Evolutionary conservation across 805 yeast species (phyloP).

Genomic region (Hanseniaspora thailandica): DNA sequence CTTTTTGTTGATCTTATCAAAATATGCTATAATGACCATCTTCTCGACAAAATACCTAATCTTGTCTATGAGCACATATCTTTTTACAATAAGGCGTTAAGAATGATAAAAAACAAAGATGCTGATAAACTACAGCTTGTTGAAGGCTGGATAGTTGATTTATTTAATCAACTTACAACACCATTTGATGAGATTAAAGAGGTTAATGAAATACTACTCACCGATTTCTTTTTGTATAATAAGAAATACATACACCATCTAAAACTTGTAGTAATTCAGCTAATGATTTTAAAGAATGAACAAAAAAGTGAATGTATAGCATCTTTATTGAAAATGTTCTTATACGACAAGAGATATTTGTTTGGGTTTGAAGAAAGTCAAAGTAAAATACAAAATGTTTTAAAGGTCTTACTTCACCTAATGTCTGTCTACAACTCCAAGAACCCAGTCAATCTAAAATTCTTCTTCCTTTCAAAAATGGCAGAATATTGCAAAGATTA

Average conservation of each 20-base stretch:
- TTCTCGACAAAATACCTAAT: neutral
- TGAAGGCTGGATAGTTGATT: constrained; percentile 1
- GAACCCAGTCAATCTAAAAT: neutral
- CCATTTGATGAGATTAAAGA: neutral
- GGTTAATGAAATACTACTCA: constrained; percentile 1
- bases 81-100: constrained; percentile 18
- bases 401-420: constrained; percentile 3
- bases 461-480: constrained; percentile 4
- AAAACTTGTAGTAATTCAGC: constrained; percentile 2
- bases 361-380: constrained; percentile 5
- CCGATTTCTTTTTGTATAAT: constrained; percentile 5
- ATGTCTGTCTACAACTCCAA: neutral
- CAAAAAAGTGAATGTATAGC: neutral
- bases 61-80: constrained; percentile 10
- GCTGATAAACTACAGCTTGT: neutral
- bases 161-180: neutral
- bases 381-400: constrained; percentile 5
- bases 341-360: constrained; percentile 3
- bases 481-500: neutral
- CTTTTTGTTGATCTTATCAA: neutral
- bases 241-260: neutral
- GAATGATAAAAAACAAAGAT: neutral
- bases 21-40: constrained; percentile 7
- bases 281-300: neutral
- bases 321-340: neutral